Evolutionary conservation across 176 grass and related monocot species (phyloP).

Genomic region (Oryza rufipogon): DNA sequence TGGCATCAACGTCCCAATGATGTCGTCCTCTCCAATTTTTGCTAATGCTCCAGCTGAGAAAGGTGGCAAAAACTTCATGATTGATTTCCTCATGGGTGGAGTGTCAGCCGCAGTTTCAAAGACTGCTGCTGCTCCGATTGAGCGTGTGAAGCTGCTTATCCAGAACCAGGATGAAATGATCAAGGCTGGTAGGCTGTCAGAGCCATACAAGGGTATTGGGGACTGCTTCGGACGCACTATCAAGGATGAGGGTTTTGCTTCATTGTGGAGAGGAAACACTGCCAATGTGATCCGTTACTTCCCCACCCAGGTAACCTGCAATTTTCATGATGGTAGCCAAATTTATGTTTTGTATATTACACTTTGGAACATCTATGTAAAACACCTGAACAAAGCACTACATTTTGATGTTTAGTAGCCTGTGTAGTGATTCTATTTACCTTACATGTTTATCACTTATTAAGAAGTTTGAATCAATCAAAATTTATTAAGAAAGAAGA

Average conservation of each 20-base stretch:
- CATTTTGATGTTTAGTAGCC: not conserved
- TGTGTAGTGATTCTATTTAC: not conserved
- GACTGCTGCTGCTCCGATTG: conserved; percentile 93
- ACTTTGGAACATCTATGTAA: no score
- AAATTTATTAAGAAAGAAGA: not conserved
- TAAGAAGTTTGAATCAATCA: not conserved
- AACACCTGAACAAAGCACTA: not conserved
- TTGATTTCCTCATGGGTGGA: conserved; percentile 97
- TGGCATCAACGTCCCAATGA: conserved; percentile 40
- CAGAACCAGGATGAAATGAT: conserved; percentile 99
- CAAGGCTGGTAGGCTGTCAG: conserved; percentile 78
- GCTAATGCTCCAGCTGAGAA: conserved; percentile 80
- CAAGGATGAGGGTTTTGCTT: conserved; percentile 73
- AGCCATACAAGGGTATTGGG: conserved; percentile 94
- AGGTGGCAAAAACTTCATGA: conserved; percentile 54
- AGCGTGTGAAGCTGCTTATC: conserved; percentile 91
- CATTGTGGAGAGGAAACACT: conserved; percentile 91
- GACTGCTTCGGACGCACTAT: conserved; percentile 86
- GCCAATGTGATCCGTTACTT: conserved; percentile 96
- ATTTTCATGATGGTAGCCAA: not conserved
- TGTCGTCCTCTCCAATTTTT: conserved; percentile 57
- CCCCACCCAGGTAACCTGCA: conserved; percentile 71
- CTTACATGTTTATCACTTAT: not conserved
- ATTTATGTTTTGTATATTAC: not conserved
- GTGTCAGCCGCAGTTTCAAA: conserved; percentile 94